Evolutionary conservation across 768 basidiomycete species (phyloP).

Genomic region (Suillus subluteus): DNA sequence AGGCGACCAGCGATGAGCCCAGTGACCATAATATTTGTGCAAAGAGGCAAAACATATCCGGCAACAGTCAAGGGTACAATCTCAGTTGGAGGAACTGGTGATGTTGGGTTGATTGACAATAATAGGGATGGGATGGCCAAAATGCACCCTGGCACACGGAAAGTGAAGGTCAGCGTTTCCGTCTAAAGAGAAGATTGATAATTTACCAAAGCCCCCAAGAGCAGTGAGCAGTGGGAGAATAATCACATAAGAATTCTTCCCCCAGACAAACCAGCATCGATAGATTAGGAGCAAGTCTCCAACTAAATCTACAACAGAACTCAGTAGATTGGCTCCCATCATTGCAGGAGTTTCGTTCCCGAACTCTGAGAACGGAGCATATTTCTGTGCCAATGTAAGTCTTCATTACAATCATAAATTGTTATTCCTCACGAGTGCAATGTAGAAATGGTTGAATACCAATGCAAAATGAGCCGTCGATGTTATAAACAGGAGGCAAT

Average conservation of each 20-base stretch:
- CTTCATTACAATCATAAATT: constrained; percentile 6
- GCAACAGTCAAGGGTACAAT: constrained; percentile 35
- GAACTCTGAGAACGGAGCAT: constrained; percentile 20
- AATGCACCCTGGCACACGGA: not conserved
- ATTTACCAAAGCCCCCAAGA: constrained; percentile 31
- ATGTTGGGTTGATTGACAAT: not conserved
- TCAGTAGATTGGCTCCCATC: constrained; percentile 30
- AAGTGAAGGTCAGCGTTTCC: not conserved
- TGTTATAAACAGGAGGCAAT: constrained; percentile 20
- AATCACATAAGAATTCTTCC: constrained; percentile 28
- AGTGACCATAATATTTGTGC: constrained; percentile 39
- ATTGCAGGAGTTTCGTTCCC: constrained; percentile 23
- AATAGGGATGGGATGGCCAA: not conserved
- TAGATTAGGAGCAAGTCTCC: constrained; percentile 32
- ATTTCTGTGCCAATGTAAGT: constrained; percentile 10
- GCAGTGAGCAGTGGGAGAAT: constrained; percentile 32
- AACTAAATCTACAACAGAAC: constrained; percentile 25
- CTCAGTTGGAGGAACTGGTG: constrained; percentile 24
- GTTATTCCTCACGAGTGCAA: constrained; percentile 21
- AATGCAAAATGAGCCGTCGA: constrained; percentile 23
- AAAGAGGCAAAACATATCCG: constrained; percentile 35
- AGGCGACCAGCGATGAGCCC: constrained; percentile 37
- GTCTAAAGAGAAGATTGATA: not conserved
- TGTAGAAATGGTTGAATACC: constrained; percentile 27
- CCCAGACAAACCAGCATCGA: constrained; percentile 40